A percentile compares a stretch with the other conserved stretches of the same genome.
Conservation (phyloP, 768 basidiomycete species). For the Suillus weaverae region DNA sequence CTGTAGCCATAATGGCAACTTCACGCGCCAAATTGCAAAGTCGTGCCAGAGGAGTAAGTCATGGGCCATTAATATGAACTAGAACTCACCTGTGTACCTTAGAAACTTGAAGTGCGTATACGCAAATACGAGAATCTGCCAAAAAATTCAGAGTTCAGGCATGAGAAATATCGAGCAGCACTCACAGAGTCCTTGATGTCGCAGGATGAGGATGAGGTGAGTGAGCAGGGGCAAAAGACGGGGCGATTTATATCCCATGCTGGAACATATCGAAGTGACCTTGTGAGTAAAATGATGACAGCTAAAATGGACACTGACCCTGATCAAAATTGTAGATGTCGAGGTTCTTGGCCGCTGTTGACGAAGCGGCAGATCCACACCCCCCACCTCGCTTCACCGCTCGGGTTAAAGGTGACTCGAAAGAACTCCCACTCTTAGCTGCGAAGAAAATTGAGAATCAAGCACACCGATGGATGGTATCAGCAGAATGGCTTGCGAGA, state of each 20-base stretch:
- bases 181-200: not conserved
- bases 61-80: not conserved
- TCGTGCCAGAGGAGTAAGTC: not conserved
- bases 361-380: not conserved
- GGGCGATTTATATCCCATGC: not conserved
- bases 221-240: not conserved
- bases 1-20: not conserved
- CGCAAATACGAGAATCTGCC: not conserved
- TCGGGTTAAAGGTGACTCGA: not conserved
- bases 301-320: not conserved
- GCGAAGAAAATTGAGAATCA: slow-evolving; percentile 4
- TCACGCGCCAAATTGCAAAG: not conserved
- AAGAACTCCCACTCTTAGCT: not conserved
- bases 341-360: not conserved
- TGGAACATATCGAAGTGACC: not conserved
- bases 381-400: not conserved
- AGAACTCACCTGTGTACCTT: not conserved
- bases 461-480: slow-evolving; percentile 26
- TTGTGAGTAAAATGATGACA: not conserved
- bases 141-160: not conserved
- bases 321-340: not conserved
- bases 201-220: not conserved
- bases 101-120: not conserved
- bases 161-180: not conserved
- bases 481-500: slow-evolving; percentile 17